Conservation (phyloP, 805 yeast genomes). For the Candida schatavii region DNA sequence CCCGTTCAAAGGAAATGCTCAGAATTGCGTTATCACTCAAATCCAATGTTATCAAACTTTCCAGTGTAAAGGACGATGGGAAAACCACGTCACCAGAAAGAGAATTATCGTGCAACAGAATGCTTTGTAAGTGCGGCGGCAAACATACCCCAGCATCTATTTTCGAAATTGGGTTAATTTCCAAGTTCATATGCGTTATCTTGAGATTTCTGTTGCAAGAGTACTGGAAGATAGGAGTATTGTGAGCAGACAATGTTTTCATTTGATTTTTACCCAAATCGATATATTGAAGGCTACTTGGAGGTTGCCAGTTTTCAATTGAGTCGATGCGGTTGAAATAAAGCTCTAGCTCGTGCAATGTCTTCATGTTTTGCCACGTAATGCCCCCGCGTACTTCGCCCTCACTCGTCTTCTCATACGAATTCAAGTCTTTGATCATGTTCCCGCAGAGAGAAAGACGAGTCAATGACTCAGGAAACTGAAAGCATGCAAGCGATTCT, state of each 20-base stretch:
- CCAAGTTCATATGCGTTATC: neutral
- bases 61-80: slow-evolving; percentile 1
- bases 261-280: slow-evolving; percentile 5
- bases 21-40: slow-evolving; percentile 18
- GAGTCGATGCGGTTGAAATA: slow-evolving; percentile 18
- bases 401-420: slow-evolving; percentile 12
- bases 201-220: neutral
- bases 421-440: slow-evolving; percentile 16
- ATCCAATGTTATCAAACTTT: slow-evolving; percentile 8
- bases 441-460: slow-evolving; percentile 25
- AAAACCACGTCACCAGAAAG: neutral
- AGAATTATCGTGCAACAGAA: slow-evolving; percentile 1
- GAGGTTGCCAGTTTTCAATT: slow-evolving; percentile 16
- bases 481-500: slow-evolving; percentile 15
- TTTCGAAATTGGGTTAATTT: neutral
- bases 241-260: neutral
- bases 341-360: slow-evolving; percentile 21
- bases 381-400: slow-evolving; percentile 9
- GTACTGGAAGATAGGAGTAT: slow-evolving; percentile 1
- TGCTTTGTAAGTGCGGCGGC: slow-evolving; percentile 1
- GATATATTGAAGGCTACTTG: neutral
- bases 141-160: neutral
- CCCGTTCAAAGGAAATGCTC: slow-evolving; percentile 10
- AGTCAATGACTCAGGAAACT: slow-evolving; percentile 21
- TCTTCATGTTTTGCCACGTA: slow-evolving; percentile 23